Percentiles rank a stretch among this genome's conserved stretches.
These are phyloP conservation scores for Magnaporthiopsis poae DNA, from an alignment of 2,329 filamentous ascomycete genomes.

Conservation along the genomic window DNA sequence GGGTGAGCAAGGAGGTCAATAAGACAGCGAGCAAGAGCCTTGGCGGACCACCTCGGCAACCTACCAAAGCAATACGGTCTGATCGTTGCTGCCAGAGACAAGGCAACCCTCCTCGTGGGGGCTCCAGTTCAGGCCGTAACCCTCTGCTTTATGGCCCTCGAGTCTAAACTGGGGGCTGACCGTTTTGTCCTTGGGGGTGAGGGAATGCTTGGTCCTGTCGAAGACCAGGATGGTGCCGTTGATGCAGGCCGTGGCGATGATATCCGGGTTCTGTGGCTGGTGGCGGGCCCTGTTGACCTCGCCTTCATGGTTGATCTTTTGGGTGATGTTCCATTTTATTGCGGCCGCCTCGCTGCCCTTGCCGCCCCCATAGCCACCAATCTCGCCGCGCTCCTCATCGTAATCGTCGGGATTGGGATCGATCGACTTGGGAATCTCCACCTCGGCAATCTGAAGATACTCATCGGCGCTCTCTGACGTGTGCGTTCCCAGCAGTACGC, in stretches of 20 bases:
- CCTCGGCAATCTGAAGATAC: slow-evolving; percentile 87
- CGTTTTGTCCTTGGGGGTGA: slow-evolving; percentile 56
- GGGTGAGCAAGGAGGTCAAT: not conserved
- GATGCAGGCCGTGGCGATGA: slow-evolving; percentile 85
- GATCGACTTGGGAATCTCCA: slow-evolving; percentile 77
- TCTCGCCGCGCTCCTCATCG: slow-evolving; percentile 83
- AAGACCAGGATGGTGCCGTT: slow-evolving; percentile 86
- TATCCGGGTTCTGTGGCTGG: slow-evolving; percentile 91
- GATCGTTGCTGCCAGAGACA: slow-evolving; percentile 83
- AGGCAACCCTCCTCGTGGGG: slow-evolving; percentile 72
- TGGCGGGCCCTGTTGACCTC: slow-evolving; percentile 99
- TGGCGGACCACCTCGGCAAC: slow-evolving; percentile 16
- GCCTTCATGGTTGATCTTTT: slow-evolving; percentile 90
- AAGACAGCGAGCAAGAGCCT: not conserved
- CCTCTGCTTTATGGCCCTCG: slow-evolving; percentile 75
- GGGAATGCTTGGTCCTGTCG: slow-evolving; percentile 87
- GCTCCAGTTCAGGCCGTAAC: slow-evolving; percentile 89
- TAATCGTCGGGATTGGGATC: slow-evolving; percentile 71
- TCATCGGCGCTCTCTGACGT: slow-evolving; percentile 79
- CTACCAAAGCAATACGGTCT: slow-evolving; percentile 82
- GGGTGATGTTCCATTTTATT: slow-evolving; percentile 83
- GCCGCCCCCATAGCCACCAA: slow-evolving; percentile 75
- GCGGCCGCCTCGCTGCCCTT: slow-evolving; percentile 51
- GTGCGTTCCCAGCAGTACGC: slow-evolving; percentile 86
- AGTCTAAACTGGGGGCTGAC: slow-evolving; percentile 77